Conservation (phyloP, 2,329 filamentous ascomycete genomes). For the Ophiocordyceps australis region DNA sequence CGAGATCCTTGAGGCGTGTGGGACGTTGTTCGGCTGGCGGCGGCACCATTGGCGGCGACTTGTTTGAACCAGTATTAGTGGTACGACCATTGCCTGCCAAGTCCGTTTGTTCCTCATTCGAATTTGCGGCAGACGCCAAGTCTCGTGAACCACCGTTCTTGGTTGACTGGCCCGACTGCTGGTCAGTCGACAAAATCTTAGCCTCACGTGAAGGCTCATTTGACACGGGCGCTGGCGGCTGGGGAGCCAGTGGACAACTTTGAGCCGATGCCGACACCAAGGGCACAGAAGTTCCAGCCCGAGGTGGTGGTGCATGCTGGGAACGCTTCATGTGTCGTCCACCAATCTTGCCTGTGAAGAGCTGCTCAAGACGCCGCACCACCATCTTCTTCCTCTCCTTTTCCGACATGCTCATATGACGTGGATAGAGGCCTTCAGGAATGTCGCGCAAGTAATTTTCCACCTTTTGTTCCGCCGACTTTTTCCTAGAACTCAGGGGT, state of each 20-base stretch:
- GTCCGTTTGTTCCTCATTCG: constrained; percentile 27
- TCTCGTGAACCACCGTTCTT: constrained; percentile 24
- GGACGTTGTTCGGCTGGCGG: constrained; percentile 51
- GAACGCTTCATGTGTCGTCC: constrained; percentile 16
- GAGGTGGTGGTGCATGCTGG: constrained; percentile 6
- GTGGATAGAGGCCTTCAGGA: constrained; percentile 47
- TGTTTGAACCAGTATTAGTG: constrained; percentile 12
- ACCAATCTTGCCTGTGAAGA: constrained; percentile 56
- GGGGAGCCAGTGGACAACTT: too few relatives aligned
- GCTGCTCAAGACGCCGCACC: constrained; percentile 57
- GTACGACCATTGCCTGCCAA: constrained; percentile 16
- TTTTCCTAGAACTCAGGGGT: constrained; percentile 14
- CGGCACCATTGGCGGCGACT: constrained; percentile 17
- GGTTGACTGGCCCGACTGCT: constrained; percentile 8
- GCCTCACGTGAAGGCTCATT: constrained; percentile 30
- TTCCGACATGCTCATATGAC: constrained; percentile 45
- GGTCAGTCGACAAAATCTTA: constrained; percentile 20
- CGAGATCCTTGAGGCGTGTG: constrained; percentile 58
- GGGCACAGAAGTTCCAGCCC: constrained; percentile 1
- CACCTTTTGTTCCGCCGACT: constrained; percentile 39
- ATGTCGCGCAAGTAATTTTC: constrained; percentile 57
- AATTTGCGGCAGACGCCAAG: constrained; percentile 25
- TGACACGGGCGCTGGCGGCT: too few relatives aligned
- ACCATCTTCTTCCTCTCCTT: constrained; percentile 61
- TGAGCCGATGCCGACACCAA: constrained; percentile 5